Percentiles rank a stretch among this genome's conserved stretches.
Conservation (phyloP, 2,329 filamentous ascomycete genomes). For the Escovopsis weberi region DNA sequence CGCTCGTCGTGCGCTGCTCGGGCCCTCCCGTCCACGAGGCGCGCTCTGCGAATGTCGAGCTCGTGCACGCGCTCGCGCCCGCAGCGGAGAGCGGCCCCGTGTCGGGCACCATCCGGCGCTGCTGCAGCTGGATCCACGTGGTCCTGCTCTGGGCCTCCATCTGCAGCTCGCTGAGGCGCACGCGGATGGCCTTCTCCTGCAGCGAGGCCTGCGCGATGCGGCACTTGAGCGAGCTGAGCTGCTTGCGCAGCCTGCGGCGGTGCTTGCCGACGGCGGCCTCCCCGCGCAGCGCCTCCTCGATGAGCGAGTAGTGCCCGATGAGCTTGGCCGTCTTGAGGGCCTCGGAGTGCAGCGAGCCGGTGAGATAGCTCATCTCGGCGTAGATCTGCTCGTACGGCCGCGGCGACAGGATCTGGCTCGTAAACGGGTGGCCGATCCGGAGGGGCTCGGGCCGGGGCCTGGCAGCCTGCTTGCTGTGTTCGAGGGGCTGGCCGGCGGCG, state of each 20-base stretch:
- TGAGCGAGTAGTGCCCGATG: slow-evolving; percentile 21
- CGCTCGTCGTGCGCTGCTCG: too few relatives aligned
- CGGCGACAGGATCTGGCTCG: slow-evolving; percentile 18
- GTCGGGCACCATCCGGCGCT: background rate
- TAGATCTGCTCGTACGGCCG: slow-evolving; percentile 28
- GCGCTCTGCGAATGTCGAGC: too few relatives aligned
- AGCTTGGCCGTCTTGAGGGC: slow-evolving; percentile 23
- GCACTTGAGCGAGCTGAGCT: slow-evolving; percentile 25
- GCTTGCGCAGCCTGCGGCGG: slow-evolving; percentile 23
- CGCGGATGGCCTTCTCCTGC: slow-evolving; percentile 31
- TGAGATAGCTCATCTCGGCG: slow-evolving; percentile 32
- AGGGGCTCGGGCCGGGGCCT: background rate
- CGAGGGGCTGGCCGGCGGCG: too few relatives aligned
- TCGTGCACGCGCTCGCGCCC: too few relatives aligned
- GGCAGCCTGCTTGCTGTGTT: background rate
- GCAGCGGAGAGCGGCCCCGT: too few relatives aligned
- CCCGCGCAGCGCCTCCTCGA: slow-evolving; percentile 20
- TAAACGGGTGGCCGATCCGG: background rate
- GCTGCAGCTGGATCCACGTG: slow-evolving; percentile 19
- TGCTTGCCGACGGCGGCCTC: slow-evolving; percentile 11
- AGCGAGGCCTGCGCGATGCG: slow-evolving; percentile 29
- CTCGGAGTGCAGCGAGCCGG: slow-evolving; percentile 25
- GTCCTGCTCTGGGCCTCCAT: slow-evolving; percentile 33
- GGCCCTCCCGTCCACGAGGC: too few relatives aligned
- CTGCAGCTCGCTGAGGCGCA: slow-evolving; percentile 33